Conservation (phyloP, 2,329 filamentous ascomycete species). For the Ceratocystis ficicola region DNA sequence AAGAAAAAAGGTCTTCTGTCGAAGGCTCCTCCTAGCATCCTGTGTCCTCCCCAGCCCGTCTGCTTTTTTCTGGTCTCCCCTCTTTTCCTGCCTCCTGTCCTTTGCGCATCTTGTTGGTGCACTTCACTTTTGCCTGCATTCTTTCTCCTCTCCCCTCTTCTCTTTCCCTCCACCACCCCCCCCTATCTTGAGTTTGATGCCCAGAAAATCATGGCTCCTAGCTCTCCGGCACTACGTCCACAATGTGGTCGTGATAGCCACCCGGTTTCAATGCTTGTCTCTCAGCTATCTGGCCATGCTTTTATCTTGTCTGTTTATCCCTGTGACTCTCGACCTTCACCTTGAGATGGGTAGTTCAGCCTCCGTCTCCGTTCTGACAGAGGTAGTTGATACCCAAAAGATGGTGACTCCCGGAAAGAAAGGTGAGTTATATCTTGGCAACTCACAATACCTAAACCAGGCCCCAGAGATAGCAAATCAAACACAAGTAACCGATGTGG, state of each 20-base stretch:
- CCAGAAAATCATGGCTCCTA: neutral
- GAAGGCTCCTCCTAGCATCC: neutral
- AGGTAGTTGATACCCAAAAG: too few species aligned
- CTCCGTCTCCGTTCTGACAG: neutral
- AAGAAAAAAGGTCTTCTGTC: conserved; percentile 1
- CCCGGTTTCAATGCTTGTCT: conserved; percentile 3
- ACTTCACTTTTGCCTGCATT: neutral
- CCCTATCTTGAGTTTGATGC: neutral
- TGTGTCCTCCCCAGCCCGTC: neutral
- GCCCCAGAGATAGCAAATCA: too few species aligned
- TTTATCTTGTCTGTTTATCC: neutral
- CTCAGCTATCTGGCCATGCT: neutral
- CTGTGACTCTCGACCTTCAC: neutral
- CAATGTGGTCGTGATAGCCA: neutral
- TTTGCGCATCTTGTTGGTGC: neutral
- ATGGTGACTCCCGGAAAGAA: too few species aligned
- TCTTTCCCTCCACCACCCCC: neutral
- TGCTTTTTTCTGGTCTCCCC: neutral
- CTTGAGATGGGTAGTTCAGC: neutral
- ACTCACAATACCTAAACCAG: too few species aligned
- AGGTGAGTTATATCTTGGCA: too few species aligned
- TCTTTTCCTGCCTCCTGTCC: neutral
- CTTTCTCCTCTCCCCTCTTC: neutral
- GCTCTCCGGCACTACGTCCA: neutral
- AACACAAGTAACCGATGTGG: too few species aligned